Percentiles rank a stretch among this genome's conserved stretches.
Conservation (phyloP, 2,329 filamentous ascomycete genomes). For the Bipolaris oryzae region DNA sequence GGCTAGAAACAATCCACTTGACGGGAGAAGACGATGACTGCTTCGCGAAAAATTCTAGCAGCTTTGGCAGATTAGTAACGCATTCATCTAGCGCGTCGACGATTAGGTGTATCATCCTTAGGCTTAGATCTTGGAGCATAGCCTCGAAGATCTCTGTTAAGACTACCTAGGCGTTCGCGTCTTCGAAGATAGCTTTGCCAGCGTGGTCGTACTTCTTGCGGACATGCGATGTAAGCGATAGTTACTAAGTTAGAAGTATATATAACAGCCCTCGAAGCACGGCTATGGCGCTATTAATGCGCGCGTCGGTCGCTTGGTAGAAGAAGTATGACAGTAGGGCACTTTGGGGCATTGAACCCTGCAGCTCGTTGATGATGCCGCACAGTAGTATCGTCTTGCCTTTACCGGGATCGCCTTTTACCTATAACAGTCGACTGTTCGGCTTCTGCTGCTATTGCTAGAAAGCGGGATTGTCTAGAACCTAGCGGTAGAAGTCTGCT, state of each 20-base stretch:
- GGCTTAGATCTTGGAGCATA: no score
- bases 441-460: conserved; percentile 1
- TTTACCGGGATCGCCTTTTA: neutral
- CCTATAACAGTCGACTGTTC: neutral
- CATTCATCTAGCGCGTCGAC: no score
- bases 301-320: conserved; percentile 29
- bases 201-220: conserved; percentile 35
- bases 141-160: conserved; percentile 44
- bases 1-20: no score
- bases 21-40: no score
- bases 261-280: conserved; percentile 55
- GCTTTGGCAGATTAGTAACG: no score
- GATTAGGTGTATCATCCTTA: no score
- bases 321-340: conserved; percentile 44
- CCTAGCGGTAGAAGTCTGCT: conserved; percentile 8
- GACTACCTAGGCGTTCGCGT: conserved; percentile 35
- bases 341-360: neutral
- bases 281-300: conserved; percentile 51
- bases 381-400: conserved; percentile 1
- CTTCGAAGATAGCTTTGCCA: conserved; percentile 28
- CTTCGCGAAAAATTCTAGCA: no score
- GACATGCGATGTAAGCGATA: conserved; percentile 30
- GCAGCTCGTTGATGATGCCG: neutral
- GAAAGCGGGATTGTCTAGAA: conserved; percentile 3
- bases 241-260: conserved; percentile 45